phyloP scores from a whole-genome alignment of 345 rosid species.

The Bruguiera parviflora region DNA sequence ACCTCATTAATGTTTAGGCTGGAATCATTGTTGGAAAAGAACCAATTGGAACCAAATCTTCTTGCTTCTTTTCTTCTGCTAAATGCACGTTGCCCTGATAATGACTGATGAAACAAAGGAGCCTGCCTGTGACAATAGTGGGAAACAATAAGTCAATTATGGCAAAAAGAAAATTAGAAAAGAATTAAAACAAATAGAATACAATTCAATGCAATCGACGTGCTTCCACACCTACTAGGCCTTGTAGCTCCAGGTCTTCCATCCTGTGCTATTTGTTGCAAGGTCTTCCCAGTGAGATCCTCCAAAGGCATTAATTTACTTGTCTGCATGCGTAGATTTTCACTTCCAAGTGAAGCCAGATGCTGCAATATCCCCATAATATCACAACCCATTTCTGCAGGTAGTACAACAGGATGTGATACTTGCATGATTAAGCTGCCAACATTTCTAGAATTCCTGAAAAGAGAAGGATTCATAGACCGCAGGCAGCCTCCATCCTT shows the following conservation, averaged over 20 bases:
- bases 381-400: constrained; percentile 55
- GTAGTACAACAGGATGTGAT: constrained; percentile 52
- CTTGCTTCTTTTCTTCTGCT: constrained; percentile 15
- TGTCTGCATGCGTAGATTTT: constrained; percentile 38
- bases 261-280: constrained; percentile 44
- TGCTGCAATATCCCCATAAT: constrained; percentile 42
- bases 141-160: constrained; percentile 2
- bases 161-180: constrained; percentile 8
- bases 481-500: constrained; percentile 53
- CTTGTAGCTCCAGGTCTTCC: constrained; percentile 10
- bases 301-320: constrained; percentile 61
- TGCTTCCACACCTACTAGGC: constrained; percentile 36
- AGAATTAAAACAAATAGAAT: not conserved
- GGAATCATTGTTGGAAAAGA: constrained; percentile 6
- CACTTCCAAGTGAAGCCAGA: constrained; percentile 48
- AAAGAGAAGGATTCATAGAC: constrained; percentile 51
- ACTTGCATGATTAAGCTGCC: constrained; percentile 59
- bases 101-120: constrained; percentile 12
- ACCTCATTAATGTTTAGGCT: constrained; percentile 10
- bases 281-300: constrained; percentile 56
- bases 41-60: constrained; percentile 15
- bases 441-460: constrained; percentile 42
- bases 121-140: constrained; percentile 26
- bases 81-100: constrained; percentile 8
- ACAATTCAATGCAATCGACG: not conserved